Percentiles rank a stretch among this genome's conserved stretches.
These are phyloP conservation scores for Zostera marina DNA, from an alignment of 116 monocot species.

Conservation along the genomic window DNA sequence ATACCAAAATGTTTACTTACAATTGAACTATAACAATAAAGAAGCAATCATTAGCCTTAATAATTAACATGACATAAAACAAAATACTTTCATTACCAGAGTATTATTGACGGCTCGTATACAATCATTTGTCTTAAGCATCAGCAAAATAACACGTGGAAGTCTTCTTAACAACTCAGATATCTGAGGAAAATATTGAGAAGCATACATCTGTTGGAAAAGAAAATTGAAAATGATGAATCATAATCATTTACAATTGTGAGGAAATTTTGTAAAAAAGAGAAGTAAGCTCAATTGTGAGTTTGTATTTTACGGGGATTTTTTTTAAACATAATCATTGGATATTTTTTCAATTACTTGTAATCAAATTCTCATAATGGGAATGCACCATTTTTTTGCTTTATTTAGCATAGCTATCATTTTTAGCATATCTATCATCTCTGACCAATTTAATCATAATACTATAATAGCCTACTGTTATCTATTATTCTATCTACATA, in stretches of 20 bases:
- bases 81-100: slow-evolving; percentile 5
- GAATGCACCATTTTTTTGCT: too few species aligned
- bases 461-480: too few species aligned
- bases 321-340: too few species aligned
- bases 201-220: slow-evolving; percentile 64
- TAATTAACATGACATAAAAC: not conserved
- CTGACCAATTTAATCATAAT: too few species aligned
- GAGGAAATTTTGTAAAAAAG: too few species aligned
- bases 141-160: slow-evolving; percentile 81
- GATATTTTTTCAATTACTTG: too few species aligned
- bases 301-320: not conserved
- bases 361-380: too few species aligned
- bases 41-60: not conserved
- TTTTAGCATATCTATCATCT: too few species aligned
- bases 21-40: not conserved
- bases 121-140: slow-evolving; percentile 95
- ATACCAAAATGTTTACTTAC: too few species aligned
- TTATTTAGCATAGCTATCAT: too few species aligned
- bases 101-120: slow-evolving; percentile 23
- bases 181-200: slow-evolving; percentile 70
- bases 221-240: slow-evolving; percentile 1
- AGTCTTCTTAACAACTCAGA: slow-evolving; percentile 85
- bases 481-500: too few species aligned
- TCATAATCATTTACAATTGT: too few species aligned
- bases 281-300: not conserved